Evolutionary conservation across 345 rosid species (phyloP).

Genomic region (Camelina sativa): DNA sequence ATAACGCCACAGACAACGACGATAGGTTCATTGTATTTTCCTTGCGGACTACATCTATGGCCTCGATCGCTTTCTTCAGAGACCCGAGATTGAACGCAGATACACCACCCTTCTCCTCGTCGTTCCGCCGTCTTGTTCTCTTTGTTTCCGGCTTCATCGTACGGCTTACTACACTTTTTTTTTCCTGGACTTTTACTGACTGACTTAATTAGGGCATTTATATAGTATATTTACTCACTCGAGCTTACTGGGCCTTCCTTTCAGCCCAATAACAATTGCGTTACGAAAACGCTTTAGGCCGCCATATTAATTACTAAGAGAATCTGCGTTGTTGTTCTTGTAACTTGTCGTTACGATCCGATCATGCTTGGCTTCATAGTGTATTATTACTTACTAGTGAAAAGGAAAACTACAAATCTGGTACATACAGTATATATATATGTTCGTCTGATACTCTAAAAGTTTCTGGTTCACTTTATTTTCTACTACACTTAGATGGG

Average conservation of each 20-base stretch:
- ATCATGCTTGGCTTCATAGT: too few relatives aligned
- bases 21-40: not conserved
- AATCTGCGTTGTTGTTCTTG: too few relatives aligned
- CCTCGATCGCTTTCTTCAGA: constrained; percentile 27
- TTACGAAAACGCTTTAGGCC: too few relatives aligned
- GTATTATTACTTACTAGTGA: too few relatives aligned
- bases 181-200: not conserved
- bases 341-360: too few relatives aligned
- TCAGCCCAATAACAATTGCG: not conserved
- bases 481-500: not conserved
- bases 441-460: too few relatives aligned
- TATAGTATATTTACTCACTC: not conserved
- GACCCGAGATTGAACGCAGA: constrained; percentile 16
- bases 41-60: not conserved
- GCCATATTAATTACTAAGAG: not conserved
- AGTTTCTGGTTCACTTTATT: not conserved
- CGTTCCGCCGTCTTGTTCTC: constrained; percentile 11
- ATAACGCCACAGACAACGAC: constrained; percentile 26
- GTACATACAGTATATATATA: too few relatives aligned
- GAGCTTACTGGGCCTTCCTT: not conserved
- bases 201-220: not conserved
- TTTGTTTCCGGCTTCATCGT: constrained; percentile 23
- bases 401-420: too few relatives aligned
- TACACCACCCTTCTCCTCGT: not conserved
- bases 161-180: not conserved